These are phyloP conservation scores for Huntiella bhutanensis DNA, from an alignment of 2,329 filamentous ascomycete species.

Conservation along the genomic window DNA sequence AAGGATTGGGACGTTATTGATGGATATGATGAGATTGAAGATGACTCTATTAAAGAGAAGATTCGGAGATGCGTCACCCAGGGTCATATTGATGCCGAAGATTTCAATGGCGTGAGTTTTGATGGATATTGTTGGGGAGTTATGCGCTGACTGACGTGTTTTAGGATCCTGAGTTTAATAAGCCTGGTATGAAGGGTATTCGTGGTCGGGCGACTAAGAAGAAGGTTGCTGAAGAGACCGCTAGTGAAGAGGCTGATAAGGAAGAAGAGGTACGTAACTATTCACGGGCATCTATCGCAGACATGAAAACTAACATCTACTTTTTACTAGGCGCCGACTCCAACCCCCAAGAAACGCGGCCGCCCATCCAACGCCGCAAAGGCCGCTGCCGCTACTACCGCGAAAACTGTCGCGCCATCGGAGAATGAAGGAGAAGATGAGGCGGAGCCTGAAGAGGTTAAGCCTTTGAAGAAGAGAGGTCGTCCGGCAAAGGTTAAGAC, in stretches of 20 bases:
- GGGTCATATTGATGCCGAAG: slow-evolving; percentile 66
- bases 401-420: background rate
- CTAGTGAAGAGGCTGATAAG: slow-evolving; percentile 13
- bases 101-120: slow-evolving; percentile 67
- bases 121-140: slow-evolving; percentile 10
- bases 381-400: slow-evolving; percentile 1
- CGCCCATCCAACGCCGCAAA: slow-evolving; percentile 4
- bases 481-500: slow-evolving; percentile 12
- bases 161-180: slow-evolving; percentile 58
- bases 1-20: slow-evolving; percentile 52
- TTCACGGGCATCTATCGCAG: slow-evolving; percentile 1
- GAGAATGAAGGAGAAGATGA: slow-evolving; percentile 3
- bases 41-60: slow-evolving; percentile 51
- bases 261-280: slow-evolving; percentile 16
- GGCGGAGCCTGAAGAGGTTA: slow-evolving; percentile 4
- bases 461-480: slow-evolving; percentile 5
- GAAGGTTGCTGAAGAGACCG: slow-evolving; percentile 17
- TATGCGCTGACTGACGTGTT: background rate
- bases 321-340: background rate
- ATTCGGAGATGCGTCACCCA: slow-evolving; percentile 51
- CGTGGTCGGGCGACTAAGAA: slow-evolving; percentile 20
- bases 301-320: slow-evolving; percentile 5
- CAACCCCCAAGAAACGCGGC: slow-evolving; percentile 9
- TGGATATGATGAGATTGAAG: slow-evolving; percentile 55
- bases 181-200: slow-evolving; percentile 46